These are phyloP conservation scores for Aegle marmelos DNA, from an alignment of 345 rosid species.

Conservation along the genomic window DNA sequence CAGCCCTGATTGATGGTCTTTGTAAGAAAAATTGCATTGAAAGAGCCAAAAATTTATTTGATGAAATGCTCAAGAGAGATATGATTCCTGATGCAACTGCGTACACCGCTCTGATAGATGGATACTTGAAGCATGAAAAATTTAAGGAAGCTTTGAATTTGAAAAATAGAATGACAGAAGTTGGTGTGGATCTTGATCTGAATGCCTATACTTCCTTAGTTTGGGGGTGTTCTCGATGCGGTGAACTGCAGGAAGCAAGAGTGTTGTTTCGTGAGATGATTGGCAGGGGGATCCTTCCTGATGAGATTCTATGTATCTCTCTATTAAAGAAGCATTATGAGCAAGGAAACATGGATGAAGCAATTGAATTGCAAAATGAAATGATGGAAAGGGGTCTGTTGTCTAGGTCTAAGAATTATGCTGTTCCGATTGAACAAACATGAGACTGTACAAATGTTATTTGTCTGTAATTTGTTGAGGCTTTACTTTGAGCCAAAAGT, in stretches of 20 bases:
- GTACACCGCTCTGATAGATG: slow-evolving; percentile 64
- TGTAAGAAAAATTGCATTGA: slow-evolving; percentile 56
- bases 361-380: slow-evolving; percentile 45
- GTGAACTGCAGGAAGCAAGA: slow-evolving; percentile 52
- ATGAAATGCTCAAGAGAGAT: slow-evolving; percentile 43
- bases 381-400: slow-evolving; percentile 42
- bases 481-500: background rate
- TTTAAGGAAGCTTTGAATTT: slow-evolving; percentile 49
- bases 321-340: slow-evolving; percentile 59
- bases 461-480: background rate
- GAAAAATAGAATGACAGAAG: slow-evolving; percentile 48
- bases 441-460: slow-evolving; percentile 6
- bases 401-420: slow-evolving; percentile 18
- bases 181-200: slow-evolving; percentile 63
- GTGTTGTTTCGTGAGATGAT: slow-evolving; percentile 62
- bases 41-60: slow-evolving; percentile 47
- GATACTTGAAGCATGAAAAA: slow-evolving; percentile 55
- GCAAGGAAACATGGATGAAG: slow-evolving; percentile 48
- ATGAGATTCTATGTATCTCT: slow-evolving; percentile 53
- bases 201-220: slow-evolving; percentile 63
- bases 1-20: slow-evolving; percentile 69
- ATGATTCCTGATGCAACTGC: slow-evolving; percentile 50
- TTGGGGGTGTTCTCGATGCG: slow-evolving; percentile 56
- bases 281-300: slow-evolving; percentile 47
- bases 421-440: slow-evolving; percentile 28